These are phyloP conservation scores for Radiomyces spectabilis DNA, from an alignment of 192 early-diverging fungal species.

Conservation along the genomic window DNA sequence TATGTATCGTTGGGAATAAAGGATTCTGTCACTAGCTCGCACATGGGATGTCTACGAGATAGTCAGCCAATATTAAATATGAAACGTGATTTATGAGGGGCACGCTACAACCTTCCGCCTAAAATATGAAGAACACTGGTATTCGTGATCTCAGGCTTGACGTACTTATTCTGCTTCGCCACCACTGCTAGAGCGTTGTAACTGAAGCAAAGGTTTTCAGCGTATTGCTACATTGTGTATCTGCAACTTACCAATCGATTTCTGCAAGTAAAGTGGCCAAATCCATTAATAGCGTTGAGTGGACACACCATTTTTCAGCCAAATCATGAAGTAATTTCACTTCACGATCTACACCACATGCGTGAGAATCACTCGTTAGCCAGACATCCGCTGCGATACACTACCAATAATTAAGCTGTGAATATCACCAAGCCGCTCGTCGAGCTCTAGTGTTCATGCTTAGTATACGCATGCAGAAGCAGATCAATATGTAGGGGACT, in stretches of 20 bases:
- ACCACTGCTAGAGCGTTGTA: constrained; percentile 55
- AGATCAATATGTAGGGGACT: background rate
- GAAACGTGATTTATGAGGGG: constrained; percentile 22
- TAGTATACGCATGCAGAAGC: background rate
- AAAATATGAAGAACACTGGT: constrained; percentile 39
- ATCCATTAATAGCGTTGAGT: too few species aligned
- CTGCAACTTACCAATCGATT: constrained; percentile 69
- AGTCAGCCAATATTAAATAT: background rate
- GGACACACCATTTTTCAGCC: too few species aligned
- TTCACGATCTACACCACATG: too few species aligned
- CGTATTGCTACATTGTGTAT: background rate
- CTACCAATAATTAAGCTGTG: constrained; percentile 71
- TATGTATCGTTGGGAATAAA: constrained; percentile 72
- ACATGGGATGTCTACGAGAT: constrained; percentile 53
- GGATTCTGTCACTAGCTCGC: constrained; percentile 43
- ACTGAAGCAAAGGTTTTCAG: constrained; percentile 19
- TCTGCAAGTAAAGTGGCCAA: constrained; percentile 44
- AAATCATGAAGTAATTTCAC: too few species aligned
- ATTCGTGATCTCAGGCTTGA: constrained; percentile 43
- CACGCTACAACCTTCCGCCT: constrained; percentile 47
- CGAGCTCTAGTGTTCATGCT: constrained; percentile 47
- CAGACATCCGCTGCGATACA: too few species aligned
- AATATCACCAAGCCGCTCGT: constrained; percentile 76
- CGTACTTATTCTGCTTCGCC: constrained; percentile 47
- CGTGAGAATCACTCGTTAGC: too few species aligned